Percentiles rank a stretch among this genome's conserved stretches.
Evolutionary conservation across 306 rosid genomes (phyloP).

Genomic region (Medicago ruthenica): DNA sequence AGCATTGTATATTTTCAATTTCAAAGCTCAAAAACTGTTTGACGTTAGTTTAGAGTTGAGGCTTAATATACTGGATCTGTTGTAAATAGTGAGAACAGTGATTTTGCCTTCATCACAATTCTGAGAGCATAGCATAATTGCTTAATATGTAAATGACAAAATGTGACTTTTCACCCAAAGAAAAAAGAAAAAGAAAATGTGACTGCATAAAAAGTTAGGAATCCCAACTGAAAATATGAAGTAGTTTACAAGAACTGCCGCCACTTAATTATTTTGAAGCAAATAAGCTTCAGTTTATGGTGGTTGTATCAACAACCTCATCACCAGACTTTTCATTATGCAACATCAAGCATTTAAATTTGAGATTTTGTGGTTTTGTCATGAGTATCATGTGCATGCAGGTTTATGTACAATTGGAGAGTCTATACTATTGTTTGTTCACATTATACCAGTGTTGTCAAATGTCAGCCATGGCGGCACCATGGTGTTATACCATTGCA

Average conservation of each 20-base stretch:
- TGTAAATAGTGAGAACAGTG: neutral
- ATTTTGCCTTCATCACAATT: neutral
- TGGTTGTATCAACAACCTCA: neutral
- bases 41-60: conserved; percentile 12
- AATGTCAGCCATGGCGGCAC: no score
- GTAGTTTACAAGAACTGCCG: neutral
- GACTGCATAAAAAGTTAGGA: neutral
- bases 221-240: neutral
- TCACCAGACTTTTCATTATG: neutral
- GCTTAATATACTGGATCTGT: neutral
- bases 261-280: neutral
- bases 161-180: neutral
- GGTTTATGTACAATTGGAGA: neutral
- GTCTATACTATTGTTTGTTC: neutral
- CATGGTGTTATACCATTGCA: no score
- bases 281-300: neutral
- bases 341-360: neutral
- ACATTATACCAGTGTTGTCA: no score
- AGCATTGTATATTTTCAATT: conserved; percentile 7
- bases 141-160: neutral
- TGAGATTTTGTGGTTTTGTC: neutral
- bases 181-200: neutral
- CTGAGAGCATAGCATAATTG: neutral
- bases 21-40: conserved; percentile 1
- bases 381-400: neutral